A percentile compares a stretch with the other conserved stretches of the same genome.
Conservation (phyloP, 306 rosid genomes). For the Oemleria cerasiformis region DNA sequence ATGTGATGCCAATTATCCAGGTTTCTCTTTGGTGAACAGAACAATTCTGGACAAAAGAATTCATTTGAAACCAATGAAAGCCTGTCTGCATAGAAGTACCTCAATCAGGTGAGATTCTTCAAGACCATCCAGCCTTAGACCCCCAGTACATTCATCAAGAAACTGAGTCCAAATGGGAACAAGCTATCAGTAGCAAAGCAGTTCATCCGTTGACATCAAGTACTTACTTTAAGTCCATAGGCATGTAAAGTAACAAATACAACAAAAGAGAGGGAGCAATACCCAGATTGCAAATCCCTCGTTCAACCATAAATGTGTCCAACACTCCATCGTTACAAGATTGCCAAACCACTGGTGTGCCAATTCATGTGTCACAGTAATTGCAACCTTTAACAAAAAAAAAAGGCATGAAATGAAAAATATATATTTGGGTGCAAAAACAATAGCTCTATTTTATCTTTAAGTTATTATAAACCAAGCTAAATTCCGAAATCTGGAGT, state of each 20-base stretch:
- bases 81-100: slow-evolving; percentile 39
- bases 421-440: slow-evolving; percentile 8
- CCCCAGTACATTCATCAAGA: slow-evolving; percentile 61
- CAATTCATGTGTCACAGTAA: slow-evolving; percentile 85
- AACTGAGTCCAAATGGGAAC: slow-evolving; percentile 97
- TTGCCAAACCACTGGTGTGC: slow-evolving; percentile 98
- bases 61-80: not conserved
- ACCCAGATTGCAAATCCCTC: slow-evolving; percentile 98
- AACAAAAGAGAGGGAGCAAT: slow-evolving; percentile 25
- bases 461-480: slow-evolving; percentile 16
- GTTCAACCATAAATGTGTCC: slow-evolving; percentile 96
- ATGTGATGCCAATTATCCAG: no score
- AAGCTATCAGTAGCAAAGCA: slow-evolving; percentile 78
- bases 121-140: no score
- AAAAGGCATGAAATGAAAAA: slow-evolving; percentile 24
- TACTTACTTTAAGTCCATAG: not conserved
- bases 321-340: slow-evolving; percentile 98
- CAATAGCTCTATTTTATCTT: no score
- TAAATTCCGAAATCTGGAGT: slow-evolving; percentile 11
- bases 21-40: no score
- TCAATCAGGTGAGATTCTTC: slow-evolving; percentile 93
- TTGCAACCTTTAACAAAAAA: slow-evolving; percentile 73
- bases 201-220: slow-evolving; percentile 58
- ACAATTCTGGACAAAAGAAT: not conserved
- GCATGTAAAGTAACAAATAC: slow-evolving; percentile 5